phyloP scores from a whole-genome alignment of 2,329 filamentous ascomycete genomes.

The Bipolaris sorokiniana region DNA sequence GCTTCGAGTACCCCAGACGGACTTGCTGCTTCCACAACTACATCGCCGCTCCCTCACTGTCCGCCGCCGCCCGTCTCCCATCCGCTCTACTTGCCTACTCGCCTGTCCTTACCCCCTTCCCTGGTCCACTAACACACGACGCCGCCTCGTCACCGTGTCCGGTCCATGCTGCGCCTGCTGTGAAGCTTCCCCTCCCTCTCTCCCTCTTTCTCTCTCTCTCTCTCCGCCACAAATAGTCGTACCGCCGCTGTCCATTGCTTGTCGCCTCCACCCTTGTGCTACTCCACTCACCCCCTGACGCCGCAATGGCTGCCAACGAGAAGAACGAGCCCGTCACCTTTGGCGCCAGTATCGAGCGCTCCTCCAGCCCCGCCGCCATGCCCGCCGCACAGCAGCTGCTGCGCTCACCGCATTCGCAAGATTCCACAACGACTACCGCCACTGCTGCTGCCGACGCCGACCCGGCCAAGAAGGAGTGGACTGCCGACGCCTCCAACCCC shows the following conservation, averaged over 20 bases:
- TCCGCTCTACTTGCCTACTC: no score
- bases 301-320: constrained; percentile 40
- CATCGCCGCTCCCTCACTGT: not conserved
- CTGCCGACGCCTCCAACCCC: constrained; percentile 48
- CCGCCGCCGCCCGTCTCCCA: not conserved
- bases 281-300: constrained; percentile 17
- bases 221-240: not conserved
- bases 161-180: constrained; percentile 1
- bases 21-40: constrained; percentile 1
- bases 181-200: not conserved
- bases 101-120: not conserved
- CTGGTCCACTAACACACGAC: not conserved
- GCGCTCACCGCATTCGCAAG: constrained; percentile 43
- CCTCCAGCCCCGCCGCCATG: constrained; percentile 23
- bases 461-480: constrained; percentile 36
- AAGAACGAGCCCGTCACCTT: constrained; percentile 49
- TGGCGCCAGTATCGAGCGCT: constrained; percentile 50
- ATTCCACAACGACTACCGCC: constrained; percentile 40
- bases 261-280: not conserved
- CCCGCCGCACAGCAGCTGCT: constrained; percentile 24
- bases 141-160: not conserved
- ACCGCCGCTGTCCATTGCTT: constrained; percentile 15
- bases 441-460: constrained; percentile 39
- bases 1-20: constrained; percentile 2
- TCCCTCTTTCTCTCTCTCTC: not conserved